phyloP scores from a whole-genome alignment of 257 asterid species.

The Solanum dulcamara region DNA sequence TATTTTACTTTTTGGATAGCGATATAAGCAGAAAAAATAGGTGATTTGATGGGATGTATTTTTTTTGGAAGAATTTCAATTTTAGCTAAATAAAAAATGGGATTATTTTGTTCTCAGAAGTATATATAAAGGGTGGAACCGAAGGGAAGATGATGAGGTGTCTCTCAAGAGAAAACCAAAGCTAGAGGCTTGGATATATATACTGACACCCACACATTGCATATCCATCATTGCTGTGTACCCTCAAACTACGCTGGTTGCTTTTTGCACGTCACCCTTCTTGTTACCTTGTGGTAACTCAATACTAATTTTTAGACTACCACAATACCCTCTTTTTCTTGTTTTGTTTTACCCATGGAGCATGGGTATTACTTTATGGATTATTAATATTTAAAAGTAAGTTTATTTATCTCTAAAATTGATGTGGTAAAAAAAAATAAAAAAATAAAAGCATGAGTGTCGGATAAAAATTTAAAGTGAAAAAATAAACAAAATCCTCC shows the following conservation, averaged over 20 bases:
- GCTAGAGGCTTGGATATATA: not conserved
- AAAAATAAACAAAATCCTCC: too few relatives aligned
- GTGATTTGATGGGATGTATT: constrained; percentile 19
- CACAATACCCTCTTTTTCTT: not conserved
- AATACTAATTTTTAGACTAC: not conserved
- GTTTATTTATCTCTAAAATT: too few relatives aligned
- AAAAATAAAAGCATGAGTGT: too few relatives aligned
- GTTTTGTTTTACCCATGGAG: not conserved
- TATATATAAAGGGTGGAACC: not conserved
- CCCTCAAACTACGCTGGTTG: not conserved
- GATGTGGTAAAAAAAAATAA: too few relatives aligned
- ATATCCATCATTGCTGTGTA: not conserved
- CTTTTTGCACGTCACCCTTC: not conserved
- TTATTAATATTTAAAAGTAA: too few relatives aligned
- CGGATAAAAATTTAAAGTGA: too few relatives aligned
- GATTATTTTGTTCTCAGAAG: constrained; percentile 26
- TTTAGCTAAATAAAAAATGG: constrained; percentile 9
- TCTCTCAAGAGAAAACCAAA: constrained; percentile 10
- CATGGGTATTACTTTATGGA: not conserved
- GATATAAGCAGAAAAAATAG: constrained; percentile 13
- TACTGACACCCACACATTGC: not conserved
- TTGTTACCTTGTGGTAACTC: not conserved
- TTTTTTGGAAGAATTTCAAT: constrained; percentile 7
- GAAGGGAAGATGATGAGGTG: constrained; percentile 36
- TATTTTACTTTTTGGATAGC: constrained; percentile 8